phyloP scores from a whole-genome alignment of 139 green algal species.

The Chlorella sp. region DNA sequence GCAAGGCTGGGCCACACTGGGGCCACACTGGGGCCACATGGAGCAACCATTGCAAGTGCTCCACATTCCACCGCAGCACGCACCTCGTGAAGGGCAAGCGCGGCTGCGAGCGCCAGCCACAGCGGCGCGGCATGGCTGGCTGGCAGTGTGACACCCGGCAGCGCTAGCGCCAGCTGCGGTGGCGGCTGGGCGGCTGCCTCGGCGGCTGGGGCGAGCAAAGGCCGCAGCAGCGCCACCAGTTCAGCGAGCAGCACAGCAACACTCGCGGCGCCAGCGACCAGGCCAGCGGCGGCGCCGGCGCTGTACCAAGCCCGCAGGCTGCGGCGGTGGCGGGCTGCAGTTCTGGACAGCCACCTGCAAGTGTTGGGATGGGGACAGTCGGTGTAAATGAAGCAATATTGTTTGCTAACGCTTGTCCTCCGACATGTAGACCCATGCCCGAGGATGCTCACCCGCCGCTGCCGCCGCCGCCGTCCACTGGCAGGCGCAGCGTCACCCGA shows the following conservation, averaged over 20 bases:
- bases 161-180: slow-evolving; percentile 29
- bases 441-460: not conserved
- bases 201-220: not conserved
- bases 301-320: slow-evolving; percentile 6
- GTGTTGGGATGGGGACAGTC: not conserved
- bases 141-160: slow-evolving; percentile 48
- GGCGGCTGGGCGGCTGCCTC: not conserved
- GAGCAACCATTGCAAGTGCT: not conserved
- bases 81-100: slow-evolving; percentile 49
- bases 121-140: slow-evolving; percentile 40
- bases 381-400: not conserved
- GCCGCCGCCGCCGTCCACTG: not conserved
- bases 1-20: not conserved
- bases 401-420: not conserved
- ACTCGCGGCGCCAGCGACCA: not conserved
- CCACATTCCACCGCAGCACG: not conserved
- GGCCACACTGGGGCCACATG: not conserved
- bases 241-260: not conserved
- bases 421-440: too few relatives aligned
- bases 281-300: not conserved
- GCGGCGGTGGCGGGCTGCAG: not conserved
- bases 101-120: slow-evolving; percentile 41
- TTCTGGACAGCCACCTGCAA: not conserved
- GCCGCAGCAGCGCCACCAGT: not conserved
- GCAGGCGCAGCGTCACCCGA: not conserved